Evolutionary conservation across 768 basidiomycete species (phyloP).

Genomic region (Kwoniella europaea): DNA sequence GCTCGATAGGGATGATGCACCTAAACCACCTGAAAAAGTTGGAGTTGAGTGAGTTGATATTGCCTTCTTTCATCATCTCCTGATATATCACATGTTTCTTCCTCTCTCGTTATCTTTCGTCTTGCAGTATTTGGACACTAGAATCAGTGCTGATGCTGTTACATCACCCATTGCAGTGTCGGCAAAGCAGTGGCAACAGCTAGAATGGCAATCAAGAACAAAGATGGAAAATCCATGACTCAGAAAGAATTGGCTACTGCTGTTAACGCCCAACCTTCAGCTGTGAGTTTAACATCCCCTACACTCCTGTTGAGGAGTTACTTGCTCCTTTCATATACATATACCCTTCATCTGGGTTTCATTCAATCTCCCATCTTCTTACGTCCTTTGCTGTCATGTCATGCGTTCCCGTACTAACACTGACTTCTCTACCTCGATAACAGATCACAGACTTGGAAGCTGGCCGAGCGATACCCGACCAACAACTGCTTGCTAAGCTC

Average conservation of each 20-base stretch:
- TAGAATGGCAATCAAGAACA: slow-evolving; percentile 70
- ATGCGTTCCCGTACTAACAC: neutral
- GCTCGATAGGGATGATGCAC: slow-evolving; percentile 92
- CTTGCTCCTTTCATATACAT: neutral
- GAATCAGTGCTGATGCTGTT: neutral
- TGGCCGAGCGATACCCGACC: slow-evolving; percentile 81
- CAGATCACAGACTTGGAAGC: slow-evolving; percentile 75
- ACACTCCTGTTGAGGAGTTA: no score
- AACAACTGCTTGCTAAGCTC: slow-evolving; percentile 84
- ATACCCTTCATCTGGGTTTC: neutral
- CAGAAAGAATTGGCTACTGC: slow-evolving; percentile 93
- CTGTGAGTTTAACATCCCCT: slow-evolving; percentile 39
- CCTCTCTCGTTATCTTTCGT: neutral
- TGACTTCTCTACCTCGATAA: neutral
- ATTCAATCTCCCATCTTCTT: neutral
- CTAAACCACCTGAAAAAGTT: slow-evolving; percentile 86
- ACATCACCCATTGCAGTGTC: slow-evolving; percentile 29
- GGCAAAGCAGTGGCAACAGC: slow-evolving; percentile 78
- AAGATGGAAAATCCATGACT: slow-evolving; percentile 64
- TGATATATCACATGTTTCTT: neutral
- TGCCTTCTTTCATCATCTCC: slow-evolving; percentile 52
- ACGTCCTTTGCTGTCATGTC: neutral
- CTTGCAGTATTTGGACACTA: neutral
- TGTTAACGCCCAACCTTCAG: slow-evolving; percentile 83
- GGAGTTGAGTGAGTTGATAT: slow-evolving; percentile 45